Evolutionary conservation across 176 grass and related monocot species (phyloP).

Genomic region (Secale cereale): DNA sequence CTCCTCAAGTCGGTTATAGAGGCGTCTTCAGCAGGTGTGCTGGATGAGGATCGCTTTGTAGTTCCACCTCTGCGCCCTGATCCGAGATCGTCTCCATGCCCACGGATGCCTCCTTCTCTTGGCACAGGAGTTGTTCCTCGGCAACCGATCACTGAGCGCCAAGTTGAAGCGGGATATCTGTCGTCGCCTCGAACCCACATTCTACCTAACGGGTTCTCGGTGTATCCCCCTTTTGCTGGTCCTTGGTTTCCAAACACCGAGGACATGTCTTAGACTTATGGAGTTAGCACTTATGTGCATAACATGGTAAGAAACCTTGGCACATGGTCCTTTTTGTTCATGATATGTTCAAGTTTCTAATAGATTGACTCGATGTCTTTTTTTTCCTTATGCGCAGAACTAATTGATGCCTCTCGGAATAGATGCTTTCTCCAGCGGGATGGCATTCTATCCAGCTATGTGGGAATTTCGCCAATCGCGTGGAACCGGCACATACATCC

Average conservation of each 20-base stretch:
- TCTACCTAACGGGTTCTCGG: not conserved
- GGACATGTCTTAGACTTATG: constrained; percentile 16
- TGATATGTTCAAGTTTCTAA: not conserved
- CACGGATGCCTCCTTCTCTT: constrained; percentile 14
- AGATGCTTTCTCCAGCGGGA: not conserved
- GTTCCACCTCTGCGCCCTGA: not conserved
- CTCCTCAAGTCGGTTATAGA: constrained; percentile 17
- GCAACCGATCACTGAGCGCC: not conserved
- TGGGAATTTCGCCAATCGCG: not conserved
- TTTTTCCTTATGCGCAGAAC: not conserved
- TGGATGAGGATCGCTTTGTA: constrained; percentile 28
- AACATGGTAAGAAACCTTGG: constrained; percentile 35
- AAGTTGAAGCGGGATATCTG: constrained; percentile 28
- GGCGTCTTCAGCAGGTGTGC: not conserved
- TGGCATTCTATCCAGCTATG: not conserved
- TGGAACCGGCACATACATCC: constrained; percentile 59
- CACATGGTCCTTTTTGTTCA: constrained; percentile 3
- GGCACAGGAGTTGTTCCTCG: constrained; percentile 28
- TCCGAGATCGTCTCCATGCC: not conserved
- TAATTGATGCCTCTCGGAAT: not conserved
- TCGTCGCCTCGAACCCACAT: constrained; percentile 3
- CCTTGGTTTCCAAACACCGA: not conserved
- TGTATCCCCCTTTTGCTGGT: constrained; percentile 1
- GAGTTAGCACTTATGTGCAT: constrained; percentile 40
- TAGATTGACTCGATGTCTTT: constrained; percentile 1